Conservation (phyloP, 306 rosid species). For the Quercus mongolica region DNA sequence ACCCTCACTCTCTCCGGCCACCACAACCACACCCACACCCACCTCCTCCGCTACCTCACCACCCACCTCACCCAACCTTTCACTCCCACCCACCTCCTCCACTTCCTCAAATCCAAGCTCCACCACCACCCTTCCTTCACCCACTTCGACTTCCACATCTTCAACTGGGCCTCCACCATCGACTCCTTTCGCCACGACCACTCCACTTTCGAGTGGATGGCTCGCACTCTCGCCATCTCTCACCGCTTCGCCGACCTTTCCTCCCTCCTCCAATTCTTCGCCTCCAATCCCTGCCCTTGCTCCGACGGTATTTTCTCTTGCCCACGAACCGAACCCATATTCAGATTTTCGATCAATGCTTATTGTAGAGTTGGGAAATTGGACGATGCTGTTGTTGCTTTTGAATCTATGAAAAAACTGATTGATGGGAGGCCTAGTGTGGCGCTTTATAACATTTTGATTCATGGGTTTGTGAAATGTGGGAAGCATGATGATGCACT, state of each 20-base stretch:
- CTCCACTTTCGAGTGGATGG: constrained; percentile 76
- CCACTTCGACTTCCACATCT: constrained; percentile 75
- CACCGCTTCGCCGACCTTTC: constrained; percentile 52
- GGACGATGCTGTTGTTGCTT: constrained; percentile 51
- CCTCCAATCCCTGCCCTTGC: constrained; percentile 70
- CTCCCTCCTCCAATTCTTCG: constrained; percentile 53
- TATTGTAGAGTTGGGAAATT: constrained; percentile 54
- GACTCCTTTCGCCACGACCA: constrained; percentile 86
- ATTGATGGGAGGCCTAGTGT: constrained; percentile 70
- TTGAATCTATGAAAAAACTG: constrained; percentile 51
- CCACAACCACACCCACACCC: constrained; percentile 43
- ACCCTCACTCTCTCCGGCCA: constrained; percentile 39
- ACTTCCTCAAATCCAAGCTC: constrained; percentile 74
- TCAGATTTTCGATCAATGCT: constrained; percentile 48
- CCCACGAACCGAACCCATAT: constrained; percentile 58
- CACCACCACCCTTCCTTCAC: constrained; percentile 73
- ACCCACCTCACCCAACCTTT: constrained; percentile 58
- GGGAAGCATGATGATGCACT: constrained; percentile 44
- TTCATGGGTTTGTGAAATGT: constrained; percentile 76
- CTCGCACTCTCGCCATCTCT: constrained; percentile 52
- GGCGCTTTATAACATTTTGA: constrained; percentile 53
- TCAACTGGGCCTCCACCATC: constrained; percentile 72
- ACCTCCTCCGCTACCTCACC: constrained; percentile 54
- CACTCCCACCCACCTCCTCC: constrained; percentile 55
- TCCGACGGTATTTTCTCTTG: constrained; percentile 78